Evolutionary conservation across 23 red algal genomes (phyloP), one percentile per base, ranked within the genome.

Genomic region (Pyropia haitanensis): DNA sequence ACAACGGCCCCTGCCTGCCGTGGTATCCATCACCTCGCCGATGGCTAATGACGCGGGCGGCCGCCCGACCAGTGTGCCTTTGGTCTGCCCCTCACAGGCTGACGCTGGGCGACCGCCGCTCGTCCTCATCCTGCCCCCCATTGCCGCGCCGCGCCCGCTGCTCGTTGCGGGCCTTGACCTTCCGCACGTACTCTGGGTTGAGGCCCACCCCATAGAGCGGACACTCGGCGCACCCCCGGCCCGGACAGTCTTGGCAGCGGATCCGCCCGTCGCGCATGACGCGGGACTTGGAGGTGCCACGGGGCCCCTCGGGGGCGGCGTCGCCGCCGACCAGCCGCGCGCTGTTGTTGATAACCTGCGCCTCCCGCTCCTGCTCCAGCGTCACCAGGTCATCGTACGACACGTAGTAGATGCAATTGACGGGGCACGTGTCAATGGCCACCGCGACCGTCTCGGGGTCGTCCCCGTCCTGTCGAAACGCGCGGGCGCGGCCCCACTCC

Each of bases 361-460:
- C 67, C 26, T 76, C 70, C 46, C 86, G 64, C 30, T 59, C 79
- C 55, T 76, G 51, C 51, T 90, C 86, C 27, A 90, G 60, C 5
- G 61, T 68, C 2, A 90, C 86, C n/a, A 90, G 34, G 49, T 90
- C 86, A 14, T 76, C 76, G 67, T 70, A 89, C 24, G 65, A 59
- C 58, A 89, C 85, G 65, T 80, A 71, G 46, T 90, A 90, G 14
- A 90, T 90, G 51, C 86, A 90, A 49, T 83, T 90, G 13, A 90
- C 86, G 2, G 86, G 86, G 51, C 86, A 90, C 0, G 75, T 89
- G 72, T 68, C 68, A 63, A 80, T 89, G 30, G 86, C 86, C 60
- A 74, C 76, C 18, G 56, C 71, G 2, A 90, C 51, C 6, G 34
- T 33, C 23, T 65, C 86, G 22, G 70, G 57, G 23, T 65, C 34